Conservation (phyloP, 768 basidiomycete genomes). For the Phanerochaete sordida region DNA sequence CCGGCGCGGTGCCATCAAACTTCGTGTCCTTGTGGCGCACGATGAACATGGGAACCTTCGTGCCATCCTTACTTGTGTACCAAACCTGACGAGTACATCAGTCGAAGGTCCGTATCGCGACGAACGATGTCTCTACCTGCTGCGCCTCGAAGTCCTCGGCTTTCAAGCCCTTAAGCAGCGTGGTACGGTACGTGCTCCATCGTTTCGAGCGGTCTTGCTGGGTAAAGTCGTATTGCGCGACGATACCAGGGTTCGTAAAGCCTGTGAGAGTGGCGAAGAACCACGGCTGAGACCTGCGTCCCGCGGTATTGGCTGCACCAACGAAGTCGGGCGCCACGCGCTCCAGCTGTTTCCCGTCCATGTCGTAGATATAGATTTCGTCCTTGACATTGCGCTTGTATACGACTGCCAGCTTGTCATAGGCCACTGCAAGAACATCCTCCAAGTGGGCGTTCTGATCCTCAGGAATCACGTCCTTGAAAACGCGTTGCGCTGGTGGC, state of each 20-base stretch:
- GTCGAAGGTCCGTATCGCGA: no score
- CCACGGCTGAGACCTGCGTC: slow-evolving; percentile 49
- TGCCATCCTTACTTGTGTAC: slow-evolving; percentile 78
- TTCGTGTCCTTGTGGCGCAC: slow-evolving; percentile 69
- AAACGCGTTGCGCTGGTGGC: slow-evolving; percentile 34
- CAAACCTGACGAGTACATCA: slow-evolving; percentile 64
- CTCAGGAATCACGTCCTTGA: slow-evolving; percentile 67
- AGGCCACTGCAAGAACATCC: slow-evolving; percentile 43
- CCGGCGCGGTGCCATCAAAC: slow-evolving; percentile 72
- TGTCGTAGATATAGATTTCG: slow-evolving; percentile 66
- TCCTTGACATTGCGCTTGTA: slow-evolving; percentile 83
- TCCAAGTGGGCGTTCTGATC: slow-evolving; percentile 58
- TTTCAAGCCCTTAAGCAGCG: slow-evolving; percentile 55
- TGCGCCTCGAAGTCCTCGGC: slow-evolving; percentile 65
- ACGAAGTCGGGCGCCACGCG: slow-evolving; percentile 66
- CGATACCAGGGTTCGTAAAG: slow-evolving; percentile 70
- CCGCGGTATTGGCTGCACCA: slow-evolving; percentile 53
- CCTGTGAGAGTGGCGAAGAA: slow-evolving; percentile 64
- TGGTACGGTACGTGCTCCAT: slow-evolving; percentile 58
- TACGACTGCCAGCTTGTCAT: slow-evolving; percentile 54
- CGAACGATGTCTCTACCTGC: no score
- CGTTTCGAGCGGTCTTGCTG: slow-evolving; percentile 38
- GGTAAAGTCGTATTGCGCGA: slow-evolving; percentile 60
- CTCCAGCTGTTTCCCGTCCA: slow-evolving; percentile 46
- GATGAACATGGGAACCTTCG: slow-evolving; percentile 81